Evolutionary conservation across 495 filamentous ascomycete species (phyloP).

Genomic region (Aspergillus cristatus): DNA sequence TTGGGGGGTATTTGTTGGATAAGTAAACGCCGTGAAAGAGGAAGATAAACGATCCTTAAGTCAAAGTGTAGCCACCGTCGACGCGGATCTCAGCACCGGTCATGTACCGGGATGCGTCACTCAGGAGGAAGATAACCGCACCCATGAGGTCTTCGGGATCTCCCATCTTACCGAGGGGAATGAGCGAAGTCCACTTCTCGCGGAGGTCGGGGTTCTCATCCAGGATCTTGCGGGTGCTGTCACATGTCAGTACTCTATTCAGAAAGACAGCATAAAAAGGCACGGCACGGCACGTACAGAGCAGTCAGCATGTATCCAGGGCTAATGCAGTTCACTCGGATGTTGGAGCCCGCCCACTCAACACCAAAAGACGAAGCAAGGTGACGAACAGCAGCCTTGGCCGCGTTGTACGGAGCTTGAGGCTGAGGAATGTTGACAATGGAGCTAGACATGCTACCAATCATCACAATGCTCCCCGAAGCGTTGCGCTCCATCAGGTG

Average conservation of each 20-base stretch:
- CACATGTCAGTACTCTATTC: slow-evolving; percentile 6
- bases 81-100: slow-evolving; percentile 86
- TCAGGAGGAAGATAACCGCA: slow-evolving; percentile 79
- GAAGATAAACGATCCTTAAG: slow-evolving; percentile 36
- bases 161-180: slow-evolving; percentile 88
- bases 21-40: neutral
- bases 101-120: slow-evolving; percentile 77
- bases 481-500: slow-evolving; percentile 77
- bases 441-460: slow-evolving; percentile 85
- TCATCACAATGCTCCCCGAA: slow-evolving; percentile 83
- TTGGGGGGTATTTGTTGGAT: too few species aligned
- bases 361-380: slow-evolving; percentile 72
- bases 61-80: slow-evolving; percentile 86
- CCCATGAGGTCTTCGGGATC: slow-evolving; percentile 89
- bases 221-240: slow-evolving; percentile 84
- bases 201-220: slow-evolving; percentile 85
- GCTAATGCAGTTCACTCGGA: slow-evolving; percentile 85
- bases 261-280: too few species aligned
- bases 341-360: slow-evolving; percentile 77
- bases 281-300: slow-evolving; percentile 48
- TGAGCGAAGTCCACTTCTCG: slow-evolving; percentile 80
- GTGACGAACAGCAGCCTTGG: slow-evolving; percentile 84
- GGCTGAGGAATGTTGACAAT: slow-evolving; percentile 95
- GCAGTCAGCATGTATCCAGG: slow-evolving; percentile 94
- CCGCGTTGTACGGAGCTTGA: slow-evolving; percentile 83